Base-by-base conservation (phyloP, 306 rosid genomes). In the Sesbania bispinosa region DNA sequence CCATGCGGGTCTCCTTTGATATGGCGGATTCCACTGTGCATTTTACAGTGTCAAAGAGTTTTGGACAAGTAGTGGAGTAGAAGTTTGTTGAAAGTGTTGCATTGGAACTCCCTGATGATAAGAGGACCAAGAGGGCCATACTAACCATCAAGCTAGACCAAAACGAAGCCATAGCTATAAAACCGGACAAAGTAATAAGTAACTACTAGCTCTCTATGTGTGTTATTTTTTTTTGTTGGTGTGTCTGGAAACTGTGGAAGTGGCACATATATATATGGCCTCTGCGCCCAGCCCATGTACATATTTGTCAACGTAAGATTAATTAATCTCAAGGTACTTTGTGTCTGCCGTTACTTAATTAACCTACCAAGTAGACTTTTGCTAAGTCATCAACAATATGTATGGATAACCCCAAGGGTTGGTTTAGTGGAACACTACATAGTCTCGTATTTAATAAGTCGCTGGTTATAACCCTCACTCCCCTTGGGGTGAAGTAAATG, bases 1-100 rank as follows among this genome's bases (percentile, higher is more conserved):
- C 98, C 92, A 88, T 93, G 15, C 98, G 88, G 19, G 96, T 15
- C 69, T 90, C 98, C 4, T 83, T 93, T 0, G 64, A 11, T 19
- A 93, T 77, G 4, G 94, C 97, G 0, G 90, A 79, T 15, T 77
- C 81, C 19, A 93, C 87, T 0, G 71, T 64, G 47, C 78, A 54
- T 69, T 77, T 87, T 32, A 93, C 94, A 0, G 85, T 79, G 39
- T 85, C 35, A 33, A 80, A 41, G 65, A 93, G 86, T 1, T 74
- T 71, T 0, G 97, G 98, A 54, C 97, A 94, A 26, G 97, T 73
- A 1, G 52, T 62, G 1, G 67, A 83, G 78, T 90, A 90, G 43
- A 80, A 87, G 10, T 62, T 50, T 9, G 86, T 39, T 1, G 88
- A 84, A 66, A 93, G 93, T 27, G 87, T 73, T 73, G 93, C 93